These are phyloP conservation scores for Fusarium sp. DNA, from an alignment of 2,329 filamentous ascomycete genomes.

Conservation along the genomic window DNA sequence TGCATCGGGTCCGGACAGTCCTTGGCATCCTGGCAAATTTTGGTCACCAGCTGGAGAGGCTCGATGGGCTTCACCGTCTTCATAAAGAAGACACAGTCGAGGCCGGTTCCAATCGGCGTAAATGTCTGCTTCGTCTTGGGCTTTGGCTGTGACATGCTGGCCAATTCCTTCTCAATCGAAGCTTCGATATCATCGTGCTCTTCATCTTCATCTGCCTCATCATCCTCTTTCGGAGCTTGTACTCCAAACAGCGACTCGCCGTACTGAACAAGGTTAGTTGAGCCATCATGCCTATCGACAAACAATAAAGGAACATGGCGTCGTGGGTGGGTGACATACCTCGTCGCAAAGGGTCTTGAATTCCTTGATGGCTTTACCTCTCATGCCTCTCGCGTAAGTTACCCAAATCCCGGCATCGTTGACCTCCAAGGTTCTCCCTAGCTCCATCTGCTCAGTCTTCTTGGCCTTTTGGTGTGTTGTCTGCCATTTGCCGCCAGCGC, in stretches of 20 bases:
- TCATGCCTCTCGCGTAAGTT: conserved; percentile 78
- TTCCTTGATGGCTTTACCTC: conserved; percentile 75
- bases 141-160: conserved; percentile 59
- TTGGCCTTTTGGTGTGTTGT: conserved; percentile 69
- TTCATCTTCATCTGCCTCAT: conserved; percentile 51
- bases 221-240: conserved; percentile 49
- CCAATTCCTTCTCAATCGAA: conserved; percentile 78
- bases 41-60: conserved; percentile 63
- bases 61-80: conserved; percentile 66
- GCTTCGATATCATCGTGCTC: conserved; percentile 75
- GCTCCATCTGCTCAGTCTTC: conserved; percentile 54
- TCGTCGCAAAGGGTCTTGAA: conserved; percentile 73
- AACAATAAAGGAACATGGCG: background rate
- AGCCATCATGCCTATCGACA: background rate
- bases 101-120: conserved; percentile 62
- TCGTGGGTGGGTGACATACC: conserved; percentile 54
- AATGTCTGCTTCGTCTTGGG: conserved; percentile 61
- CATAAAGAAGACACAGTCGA: conserved; percentile 74
- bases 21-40: conserved; percentile 67
- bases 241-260: conserved; percentile 71
- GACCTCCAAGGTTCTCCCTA: conserved; percentile 66
- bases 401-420: conserved; percentile 82
- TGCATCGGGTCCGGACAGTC: conserved; percentile 54
- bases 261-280: conserved; percentile 61
- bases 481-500: conserved; percentile 69